Percentiles rank a stretch among this genome's conserved stretches.
phyloP scores from a whole-genome alignment of 495 filamentous ascomycete species.

The Bryoglossum gracile region DNA sequence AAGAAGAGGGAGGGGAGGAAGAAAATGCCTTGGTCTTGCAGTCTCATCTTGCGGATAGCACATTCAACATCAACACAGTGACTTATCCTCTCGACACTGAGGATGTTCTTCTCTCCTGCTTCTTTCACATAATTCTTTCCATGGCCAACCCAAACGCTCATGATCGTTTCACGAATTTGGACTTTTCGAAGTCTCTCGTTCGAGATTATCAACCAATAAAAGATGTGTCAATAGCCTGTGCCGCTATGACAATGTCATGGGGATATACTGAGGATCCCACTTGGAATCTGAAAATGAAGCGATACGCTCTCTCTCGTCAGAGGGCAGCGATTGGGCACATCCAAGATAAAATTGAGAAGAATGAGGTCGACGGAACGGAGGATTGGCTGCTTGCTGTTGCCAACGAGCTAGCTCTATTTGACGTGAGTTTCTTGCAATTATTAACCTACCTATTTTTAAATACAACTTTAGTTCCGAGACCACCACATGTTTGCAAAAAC shows the following conservation, averaged over 20 bases:
- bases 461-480: neutral
- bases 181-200: neutral
- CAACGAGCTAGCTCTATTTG: neutral
- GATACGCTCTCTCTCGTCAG: neutral
- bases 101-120: no score
- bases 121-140: no score
- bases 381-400: conserved; percentile 1
- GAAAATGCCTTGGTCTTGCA: no score
- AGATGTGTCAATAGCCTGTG: neutral
- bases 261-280: neutral
- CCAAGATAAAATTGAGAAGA: neutral
- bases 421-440: neutral
- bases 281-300: conserved; percentile 1
- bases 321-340: neutral
- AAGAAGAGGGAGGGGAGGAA: no score
- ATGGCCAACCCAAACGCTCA: no score
- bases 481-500: neutral
- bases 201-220: neutral
- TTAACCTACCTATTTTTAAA: neutral
- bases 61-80: no score
- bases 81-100: no score
- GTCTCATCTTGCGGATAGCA: no score
- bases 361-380: neutral
- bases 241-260: conserved; percentile 2
- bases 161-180: neutral